Percentiles rank a stretch among this genome's conserved stretches.
Conservation (phyloP, 2,329 filamentous ascomycete species). For the Diaporthe sp. region DNA sequence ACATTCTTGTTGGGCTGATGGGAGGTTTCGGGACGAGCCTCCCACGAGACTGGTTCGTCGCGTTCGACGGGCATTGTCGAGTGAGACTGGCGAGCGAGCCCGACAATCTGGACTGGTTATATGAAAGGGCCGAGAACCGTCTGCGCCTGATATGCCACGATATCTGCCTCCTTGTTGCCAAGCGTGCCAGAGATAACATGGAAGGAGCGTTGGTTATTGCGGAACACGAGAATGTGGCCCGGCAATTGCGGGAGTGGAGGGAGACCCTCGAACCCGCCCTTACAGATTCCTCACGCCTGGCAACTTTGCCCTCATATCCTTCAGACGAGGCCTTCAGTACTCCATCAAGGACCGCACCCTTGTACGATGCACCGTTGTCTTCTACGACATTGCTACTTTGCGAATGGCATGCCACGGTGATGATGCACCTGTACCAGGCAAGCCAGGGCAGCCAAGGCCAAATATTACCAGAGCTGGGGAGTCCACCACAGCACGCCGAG, state of each 20-base stretch:
- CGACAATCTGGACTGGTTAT: conserved; percentile 73
- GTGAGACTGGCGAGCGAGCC: conserved; percentile 72
- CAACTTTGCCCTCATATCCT: conserved; percentile 66
- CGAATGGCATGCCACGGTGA: conserved; percentile 82
- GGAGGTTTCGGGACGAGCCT: conserved; percentile 82
- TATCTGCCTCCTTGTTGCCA: conserved; percentile 82
- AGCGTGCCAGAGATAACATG: conserved; percentile 74
- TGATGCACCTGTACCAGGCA: conserved; percentile 86
- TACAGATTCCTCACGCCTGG: conserved; percentile 71
- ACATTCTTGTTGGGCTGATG: conserved; percentile 86
- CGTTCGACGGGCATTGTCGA: conserved; percentile 73
- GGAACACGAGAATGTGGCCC: conserved; percentile 70
- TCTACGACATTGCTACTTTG: conserved; percentile 80
- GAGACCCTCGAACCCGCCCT: conserved; percentile 72
- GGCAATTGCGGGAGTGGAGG: conserved; percentile 62
- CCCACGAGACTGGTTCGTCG: conserved; percentile 82
- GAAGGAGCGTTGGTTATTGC: conserved; percentile 72
- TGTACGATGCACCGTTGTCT: conserved; percentile 80
- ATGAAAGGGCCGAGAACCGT: conserved; percentile 75
- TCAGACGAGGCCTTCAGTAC: conserved; percentile 81
- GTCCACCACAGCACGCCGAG: conserved; percentile 72
- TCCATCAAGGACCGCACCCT: conserved; percentile 62
- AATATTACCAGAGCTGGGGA: conserved; percentile 66
- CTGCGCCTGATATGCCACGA: conserved; percentile 83
- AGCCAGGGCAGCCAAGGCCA: conserved; percentile 67